Base-by-base conservation (phyloP, 2,329 filamentous ascomycete species). In the Penicillium sclerotigenum region DNA sequence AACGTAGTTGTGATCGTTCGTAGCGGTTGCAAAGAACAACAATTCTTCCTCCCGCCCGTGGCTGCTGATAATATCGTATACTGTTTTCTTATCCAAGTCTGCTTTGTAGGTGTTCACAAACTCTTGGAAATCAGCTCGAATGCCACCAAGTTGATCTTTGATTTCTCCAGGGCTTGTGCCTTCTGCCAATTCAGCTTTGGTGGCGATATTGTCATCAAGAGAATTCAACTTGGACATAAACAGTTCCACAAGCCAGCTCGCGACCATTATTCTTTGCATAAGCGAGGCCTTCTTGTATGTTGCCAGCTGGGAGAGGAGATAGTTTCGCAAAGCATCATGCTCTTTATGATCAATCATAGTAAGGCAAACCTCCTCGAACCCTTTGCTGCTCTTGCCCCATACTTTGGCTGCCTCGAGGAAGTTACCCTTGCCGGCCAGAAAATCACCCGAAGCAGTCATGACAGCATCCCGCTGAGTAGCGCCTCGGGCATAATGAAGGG, bases 161-260 rank as follows among this genome's bases (percentile, higher is more conserved):
- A 73, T 68, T 57, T 93, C 87, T 2, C 83, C 82, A 0, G 87
- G 83, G 65, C 87, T 90, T 38, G 87, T 78, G 33, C 83, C 85
- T 59, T 91, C 90, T 0, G 86, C 83, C 22, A 93, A 76, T 70
- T 96, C 91, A 0, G 91, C 90, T 66, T 90, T 89, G 0, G 92
- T 95, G 37, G 92, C 88, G 61, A 97, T 93, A 3, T 89, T 92
- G 73, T 99, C 94, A 68, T 99, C 94, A 4, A 99, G 81, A 3
- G 89, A 88, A 71, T 99, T 97, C 40, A 99, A 82, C 74, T 96
- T 97, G 5, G 91, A 90, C 91, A 99, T 99, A 74, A 93, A 99
- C 2, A 97, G 83, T 73, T 99, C 94, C 10, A 97, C 82, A 41
- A 99, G 82, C 94, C 94, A 99, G 63, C 88, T 92, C 2, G 93